Evolutionary conservation across 2,329 filamentous ascomycete genomes (phyloP).

Genomic region (Cryphonectria nitschkei): DNA sequence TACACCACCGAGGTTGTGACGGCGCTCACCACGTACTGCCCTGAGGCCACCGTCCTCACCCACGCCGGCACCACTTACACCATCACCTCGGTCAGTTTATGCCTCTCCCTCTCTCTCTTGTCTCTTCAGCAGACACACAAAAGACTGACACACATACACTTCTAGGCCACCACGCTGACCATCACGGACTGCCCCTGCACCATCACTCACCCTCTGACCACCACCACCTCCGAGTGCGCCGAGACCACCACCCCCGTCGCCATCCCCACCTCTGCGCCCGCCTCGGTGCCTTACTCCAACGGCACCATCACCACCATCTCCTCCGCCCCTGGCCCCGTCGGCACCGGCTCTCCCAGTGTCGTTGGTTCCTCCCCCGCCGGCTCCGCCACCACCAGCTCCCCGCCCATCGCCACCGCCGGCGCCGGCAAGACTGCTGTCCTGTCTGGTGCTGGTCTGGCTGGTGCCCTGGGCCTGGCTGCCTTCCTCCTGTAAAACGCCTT

Average conservation of each 20-base stretch:
- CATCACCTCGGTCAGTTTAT: slow-evolving; percentile 60
- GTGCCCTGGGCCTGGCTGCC: slow-evolving; percentile 62
- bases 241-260: slow-evolving; percentile 55
- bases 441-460: slow-evolving; percentile 63
- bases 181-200: slow-evolving; percentile 76
- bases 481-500: slow-evolving; percentile 56
- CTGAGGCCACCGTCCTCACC: slow-evolving; percentile 65
- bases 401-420: slow-evolving; percentile 58
- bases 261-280: slow-evolving; percentile 38
- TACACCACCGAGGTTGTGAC: slow-evolving; percentile 70
- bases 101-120: background rate
- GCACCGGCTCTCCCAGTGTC: background rate
- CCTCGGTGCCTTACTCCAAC: slow-evolving; percentile 41
- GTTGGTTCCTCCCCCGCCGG: slow-evolving; percentile 26
- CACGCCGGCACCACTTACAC: slow-evolving; percentile 70
- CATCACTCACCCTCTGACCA: slow-evolving; percentile 61
- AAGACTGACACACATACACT: slow-evolving; percentile 29
- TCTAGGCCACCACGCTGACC: slow-evolving; percentile 67
- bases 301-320: slow-evolving; percentile 42
- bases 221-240: slow-evolving; percentile 63
- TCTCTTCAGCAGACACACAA: background rate
- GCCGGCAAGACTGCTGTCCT: slow-evolving; percentile 60
- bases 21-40: slow-evolving; percentile 73
- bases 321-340: slow-evolving; percentile 33
- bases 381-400: slow-evolving; percentile 38